Evolutionary conservation across 352 stramenopile genomes (phyloP), one percentile per base, ranked within the genome.

Genomic region (Pythium coloratum): DNA sequence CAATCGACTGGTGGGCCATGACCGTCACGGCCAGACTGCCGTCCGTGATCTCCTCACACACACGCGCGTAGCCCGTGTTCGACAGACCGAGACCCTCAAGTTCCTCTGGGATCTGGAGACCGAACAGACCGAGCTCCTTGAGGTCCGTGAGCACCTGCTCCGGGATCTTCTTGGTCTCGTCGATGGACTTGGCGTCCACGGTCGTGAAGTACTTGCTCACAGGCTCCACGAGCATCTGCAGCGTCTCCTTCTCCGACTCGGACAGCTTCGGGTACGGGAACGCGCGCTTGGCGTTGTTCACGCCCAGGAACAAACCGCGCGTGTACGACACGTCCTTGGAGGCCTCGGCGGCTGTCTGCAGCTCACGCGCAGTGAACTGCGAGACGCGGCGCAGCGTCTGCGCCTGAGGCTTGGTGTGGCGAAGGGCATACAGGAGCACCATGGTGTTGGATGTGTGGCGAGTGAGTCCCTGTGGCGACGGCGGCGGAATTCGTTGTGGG

Each of bases 1-100:
- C 89, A 30, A 96, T 96, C 33, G 86, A 95, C 74, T 95, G 87
- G 62, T 95, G 87, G 6, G 89, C 86, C 86, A 96, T 94, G 71
- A 96, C 80, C 40, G 86, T 96, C 40, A 94, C 86, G 2, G 88
- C 88, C 38, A 93, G 65, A 67, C 74, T 88, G 34, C 76, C 83
- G 60, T 96, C 88, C 24, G 82, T 90, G 63, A 94, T 82, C 74
- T 96, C 88, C 73, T 96, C 84, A 58, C 84, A 92, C 49, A 94
- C 86, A 38, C 88, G 88, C 51, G 86, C 86, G 62, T 94, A 96
- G 67, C 82, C 84, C 33, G 88, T 94, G 69, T 96, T 96, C 12
- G 81, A 94, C 20, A 96, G 68, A 0, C 86, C 88, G 8, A 96
- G 74, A 0, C 88, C 88, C 1, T 92, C 78, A 5, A 91, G 72